Conservation (phyloP, 202 grass and related monocot species). For the Hordeum pubiflorum region DNA sequence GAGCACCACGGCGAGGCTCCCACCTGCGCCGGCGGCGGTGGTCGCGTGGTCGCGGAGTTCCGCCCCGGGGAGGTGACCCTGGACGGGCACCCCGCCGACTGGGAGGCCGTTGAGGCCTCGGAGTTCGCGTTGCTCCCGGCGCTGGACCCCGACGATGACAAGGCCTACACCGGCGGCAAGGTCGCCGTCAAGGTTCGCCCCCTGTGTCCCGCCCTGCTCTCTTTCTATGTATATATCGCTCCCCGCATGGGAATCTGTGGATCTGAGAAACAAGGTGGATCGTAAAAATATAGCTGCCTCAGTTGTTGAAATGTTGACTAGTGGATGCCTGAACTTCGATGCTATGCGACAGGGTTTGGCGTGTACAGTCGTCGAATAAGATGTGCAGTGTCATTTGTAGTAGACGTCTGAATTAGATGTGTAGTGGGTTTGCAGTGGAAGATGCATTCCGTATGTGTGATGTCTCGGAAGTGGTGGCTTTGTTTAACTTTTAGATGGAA, state of each 20-base stretch:
- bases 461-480: slow-evolving; percentile 12
- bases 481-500: slow-evolving; percentile 40
- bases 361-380: background rate
- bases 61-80: slow-evolving; percentile 65
- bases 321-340: background rate
- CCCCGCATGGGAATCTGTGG: background rate
- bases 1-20: slow-evolving; percentile 73
- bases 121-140: slow-evolving; percentile 78
- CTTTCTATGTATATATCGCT: background rate
- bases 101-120: slow-evolving; percentile 66
- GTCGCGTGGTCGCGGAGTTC: slow-evolving; percentile 70
- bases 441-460: background rate
- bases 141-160: slow-evolving; percentile 80
- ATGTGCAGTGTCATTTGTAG: background rate
- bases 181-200: slow-evolving; percentile 63
- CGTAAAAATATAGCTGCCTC: background rate
- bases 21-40: slow-evolving; percentile 45
- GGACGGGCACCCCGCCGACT: slow-evolving; percentile 68
- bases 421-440: background rate
- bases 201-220: background rate
- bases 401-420: background rate
- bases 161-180: slow-evolving; percentile 66
- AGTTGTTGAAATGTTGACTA: background rate
- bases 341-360: background rate
- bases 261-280: slow-evolving; percentile 2